Conservation (phyloP, 2,329 filamentous ascomycete species). For the Verticillium nonalfalfae region DNA sequence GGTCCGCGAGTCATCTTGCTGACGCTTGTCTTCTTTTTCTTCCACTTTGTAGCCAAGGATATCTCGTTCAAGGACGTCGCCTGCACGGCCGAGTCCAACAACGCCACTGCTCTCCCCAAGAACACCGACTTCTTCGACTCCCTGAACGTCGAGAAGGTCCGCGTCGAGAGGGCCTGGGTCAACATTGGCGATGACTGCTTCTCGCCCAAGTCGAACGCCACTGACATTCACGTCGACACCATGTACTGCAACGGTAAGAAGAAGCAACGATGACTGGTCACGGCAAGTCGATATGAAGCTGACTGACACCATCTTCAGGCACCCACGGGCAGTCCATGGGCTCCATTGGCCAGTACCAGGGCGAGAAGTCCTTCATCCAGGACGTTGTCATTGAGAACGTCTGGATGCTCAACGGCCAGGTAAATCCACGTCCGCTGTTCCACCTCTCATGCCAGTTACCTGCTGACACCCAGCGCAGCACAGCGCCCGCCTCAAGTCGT, state of each 20-base stretch:
- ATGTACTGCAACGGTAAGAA: constrained; percentile 42
- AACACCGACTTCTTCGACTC: constrained; percentile 47
- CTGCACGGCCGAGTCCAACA: constrained; percentile 48
- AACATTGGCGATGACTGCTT: constrained; percentile 62
- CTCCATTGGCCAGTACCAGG: constrained; percentile 52
- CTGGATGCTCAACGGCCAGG: constrained; percentile 34
- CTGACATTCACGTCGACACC: constrained; percentile 52
- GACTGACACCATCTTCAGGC: constrained; percentile 14
- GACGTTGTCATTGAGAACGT: constrained; percentile 54
- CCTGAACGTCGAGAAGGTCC: constrained; percentile 12
- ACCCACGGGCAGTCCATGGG: constrained; percentile 58
- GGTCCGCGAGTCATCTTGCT: not conserved
- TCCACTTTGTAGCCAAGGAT: constrained; percentile 27
- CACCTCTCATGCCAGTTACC: not conserved
- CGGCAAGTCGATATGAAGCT: not conserved
- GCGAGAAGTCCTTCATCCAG: constrained; percentile 26
- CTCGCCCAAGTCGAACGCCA: constrained; percentile 57
- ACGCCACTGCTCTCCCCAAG: constrained; percentile 53
- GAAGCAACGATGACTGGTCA: too few species aligned
- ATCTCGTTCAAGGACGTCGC: constrained; percentile 46
- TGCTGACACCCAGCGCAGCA: constrained; percentile 22
- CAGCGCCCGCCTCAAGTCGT: constrained; percentile 60
- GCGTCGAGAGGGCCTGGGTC: constrained; percentile 22
- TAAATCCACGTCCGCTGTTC: not conserved
- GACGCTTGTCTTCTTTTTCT: not conserved